phyloP scores from a whole-genome alignment of 139 green algal species.

The Pedinophyceae sp. region DNA sequence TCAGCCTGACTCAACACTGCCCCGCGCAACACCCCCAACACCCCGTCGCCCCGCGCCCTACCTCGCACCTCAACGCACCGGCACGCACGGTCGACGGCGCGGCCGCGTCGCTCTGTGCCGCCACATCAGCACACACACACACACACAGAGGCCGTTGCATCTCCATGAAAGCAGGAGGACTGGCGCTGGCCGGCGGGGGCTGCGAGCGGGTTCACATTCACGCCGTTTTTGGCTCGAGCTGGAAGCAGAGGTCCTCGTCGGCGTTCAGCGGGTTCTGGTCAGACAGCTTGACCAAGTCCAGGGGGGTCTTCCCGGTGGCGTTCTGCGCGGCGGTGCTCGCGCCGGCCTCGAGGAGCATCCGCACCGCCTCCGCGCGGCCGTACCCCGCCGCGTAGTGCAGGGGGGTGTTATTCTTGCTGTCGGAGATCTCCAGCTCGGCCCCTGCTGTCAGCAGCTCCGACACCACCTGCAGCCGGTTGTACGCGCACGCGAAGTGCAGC shows the following conservation, averaged over 20 bases:
- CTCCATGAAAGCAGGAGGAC: no score
- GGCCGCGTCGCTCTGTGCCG: no score
- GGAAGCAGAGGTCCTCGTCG: not conserved
- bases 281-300: conserved; percentile 41
- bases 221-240: no score
- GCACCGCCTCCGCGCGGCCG: conserved; percentile 27
- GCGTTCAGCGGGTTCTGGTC: not conserved
- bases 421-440: conserved; percentile 17
- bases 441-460: conserved; percentile 17
- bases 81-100: no score
- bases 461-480: conserved; percentile 12
- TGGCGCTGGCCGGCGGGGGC: no score
- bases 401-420: conserved; percentile 48
- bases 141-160: no score
- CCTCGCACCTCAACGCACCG: no score
- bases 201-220: no score
- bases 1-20: no score
- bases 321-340: conserved; percentile 37
- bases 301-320: conserved; percentile 41
- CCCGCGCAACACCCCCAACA: no score
- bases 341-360: conserved; percentile 43
- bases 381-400: conserved; percentile 61
- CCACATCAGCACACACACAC: no score
- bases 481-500: conserved; percentile 59
- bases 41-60: no score